Evolutionary conservation across 257 asterid species (phyloP).

Genomic region (Oldenlandia corymbosa): DNA sequence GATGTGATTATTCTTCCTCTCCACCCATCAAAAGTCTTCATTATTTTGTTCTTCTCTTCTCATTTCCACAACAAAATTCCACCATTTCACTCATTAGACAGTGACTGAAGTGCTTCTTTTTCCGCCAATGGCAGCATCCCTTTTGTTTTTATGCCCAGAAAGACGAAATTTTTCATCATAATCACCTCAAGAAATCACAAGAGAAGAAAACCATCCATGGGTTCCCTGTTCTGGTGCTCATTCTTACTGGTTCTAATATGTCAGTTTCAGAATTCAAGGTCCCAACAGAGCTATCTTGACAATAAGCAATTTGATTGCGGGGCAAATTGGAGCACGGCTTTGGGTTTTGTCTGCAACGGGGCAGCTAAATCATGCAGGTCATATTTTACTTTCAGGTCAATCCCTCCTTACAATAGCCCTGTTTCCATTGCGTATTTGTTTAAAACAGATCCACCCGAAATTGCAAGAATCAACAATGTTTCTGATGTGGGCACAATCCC

Average conservation of each 20-base stretch:
- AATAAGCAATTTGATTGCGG: constrained; percentile 47
- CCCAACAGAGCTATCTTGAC: constrained; percentile 47
- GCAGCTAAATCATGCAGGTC: constrained; percentile 39
- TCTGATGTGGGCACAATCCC: constrained; percentile 31
- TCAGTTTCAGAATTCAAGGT: constrained; percentile 14
- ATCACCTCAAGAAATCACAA: background rate
- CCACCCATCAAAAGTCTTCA: background rate
- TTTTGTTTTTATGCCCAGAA: background rate
- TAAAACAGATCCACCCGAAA: constrained; percentile 33
- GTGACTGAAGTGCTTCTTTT: background rate
- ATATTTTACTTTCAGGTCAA: constrained; percentile 56
- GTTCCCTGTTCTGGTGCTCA: constrained; percentile 1
- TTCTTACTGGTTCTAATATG: constrained; percentile 1
- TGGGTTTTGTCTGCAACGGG: constrained; percentile 52
- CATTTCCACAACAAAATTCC: background rate
- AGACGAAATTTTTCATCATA: background rate
- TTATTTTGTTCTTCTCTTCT: background rate
- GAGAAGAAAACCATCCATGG: background rate
- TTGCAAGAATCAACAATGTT: constrained; percentile 41
- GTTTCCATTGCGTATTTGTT: constrained; percentile 36
- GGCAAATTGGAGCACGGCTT: constrained; percentile 23
- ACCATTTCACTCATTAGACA: background rate
- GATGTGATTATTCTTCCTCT: background rate
- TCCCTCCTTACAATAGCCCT: constrained; percentile 41
- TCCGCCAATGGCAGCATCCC: background rate